These are phyloP conservation scores for Geosiphon pyriformis DNA, from an alignment of 192 early-diverging fungal genomes.

Conservation along the genomic window DNA sequence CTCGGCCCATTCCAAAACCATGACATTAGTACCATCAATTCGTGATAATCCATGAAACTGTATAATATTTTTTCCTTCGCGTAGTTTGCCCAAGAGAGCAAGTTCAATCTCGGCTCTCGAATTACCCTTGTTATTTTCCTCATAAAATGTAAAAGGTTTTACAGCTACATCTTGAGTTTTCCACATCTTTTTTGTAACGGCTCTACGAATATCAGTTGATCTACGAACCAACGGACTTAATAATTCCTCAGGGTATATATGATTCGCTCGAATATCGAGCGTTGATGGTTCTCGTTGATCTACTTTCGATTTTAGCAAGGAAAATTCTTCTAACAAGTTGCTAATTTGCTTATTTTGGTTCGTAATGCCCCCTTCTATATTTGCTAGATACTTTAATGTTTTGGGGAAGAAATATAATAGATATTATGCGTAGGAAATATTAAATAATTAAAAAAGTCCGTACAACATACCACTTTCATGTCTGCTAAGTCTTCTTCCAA, in stretches of 20 bases:
- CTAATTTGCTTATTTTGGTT: conserved; percentile 10
- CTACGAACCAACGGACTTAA: background rate
- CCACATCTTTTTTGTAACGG: conserved; percentile 1
- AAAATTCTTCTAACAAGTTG: conserved; percentile 10
- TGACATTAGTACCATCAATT: background rate
- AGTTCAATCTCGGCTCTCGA: conserved; percentile 4
- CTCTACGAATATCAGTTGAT: background rate
- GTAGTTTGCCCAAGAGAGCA: conserved; percentile 13
- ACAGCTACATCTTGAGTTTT: conserved; percentile 11
- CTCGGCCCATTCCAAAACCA: conserved; percentile 24
- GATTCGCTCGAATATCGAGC: background rate
- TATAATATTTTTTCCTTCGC: conserved; percentile 10
- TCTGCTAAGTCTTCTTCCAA: conserved; percentile 1
- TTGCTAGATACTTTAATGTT: conserved; percentile 1
- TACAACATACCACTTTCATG: conserved; percentile 17
- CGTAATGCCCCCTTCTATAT: conserved; percentile 12
- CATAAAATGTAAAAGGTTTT: background rate
- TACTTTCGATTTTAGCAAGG: conserved; percentile 9
- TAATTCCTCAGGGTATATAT: background rate
- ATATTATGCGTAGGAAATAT: background rate
- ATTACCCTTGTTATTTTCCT: background rate
- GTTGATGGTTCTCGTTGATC: background rate
- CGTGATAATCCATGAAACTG: conserved; percentile 17
- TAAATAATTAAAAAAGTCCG: background rate
- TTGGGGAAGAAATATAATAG: background rate